Percentiles rank a stretch among this genome's conserved stretches.
Conservation (phyloP, 306 rosid species). For the Cicer chorassanicum region DNA sequence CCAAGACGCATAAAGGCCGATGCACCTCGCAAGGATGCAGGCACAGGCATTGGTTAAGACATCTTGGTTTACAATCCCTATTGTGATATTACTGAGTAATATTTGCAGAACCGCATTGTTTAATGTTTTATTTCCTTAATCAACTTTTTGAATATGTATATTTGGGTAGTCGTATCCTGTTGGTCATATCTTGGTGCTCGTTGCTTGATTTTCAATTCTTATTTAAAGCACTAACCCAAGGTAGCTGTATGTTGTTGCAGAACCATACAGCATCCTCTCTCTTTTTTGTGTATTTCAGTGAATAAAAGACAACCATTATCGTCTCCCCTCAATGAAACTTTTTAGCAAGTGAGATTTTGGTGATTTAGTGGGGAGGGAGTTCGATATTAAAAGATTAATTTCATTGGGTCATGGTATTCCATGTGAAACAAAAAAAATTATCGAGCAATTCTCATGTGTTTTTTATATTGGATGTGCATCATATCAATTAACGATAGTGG, state of each 20-base stretch:
- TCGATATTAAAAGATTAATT: not conserved
- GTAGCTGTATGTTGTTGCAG: not conserved
- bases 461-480: too few relatives aligned
- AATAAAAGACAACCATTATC: not conserved
- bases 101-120: conserved; percentile 33
- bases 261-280: not conserved
- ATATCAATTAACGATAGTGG: too few relatives aligned
- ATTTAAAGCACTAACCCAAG: conserved; percentile 14
- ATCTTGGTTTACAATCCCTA: conserved; percentile 29
- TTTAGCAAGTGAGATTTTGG: not conserved
- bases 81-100: conserved; percentile 13
- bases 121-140: conserved; percentile 24
- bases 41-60: conserved; percentile 82
- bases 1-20: conserved; percentile 86
- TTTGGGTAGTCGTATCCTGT: conserved; percentile 37
- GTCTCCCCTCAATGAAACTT: conserved; percentile 18
- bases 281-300: not conserved
- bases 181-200: conserved; percentile 34
- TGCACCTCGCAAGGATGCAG: conserved; percentile 69
- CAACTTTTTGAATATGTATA: conserved; percentile 41
- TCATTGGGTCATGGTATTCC: not conserved
- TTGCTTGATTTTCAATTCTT: conserved; percentile 22
- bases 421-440: too few relatives aligned
- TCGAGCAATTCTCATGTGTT: too few relatives aligned
- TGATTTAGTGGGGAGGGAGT: not conserved